Evolutionary conservation across 1,284 basidiomycete species (phyloP), one percentile per base, ranked within the genome.

Genomic region (Ustilago trichophora): DNA sequence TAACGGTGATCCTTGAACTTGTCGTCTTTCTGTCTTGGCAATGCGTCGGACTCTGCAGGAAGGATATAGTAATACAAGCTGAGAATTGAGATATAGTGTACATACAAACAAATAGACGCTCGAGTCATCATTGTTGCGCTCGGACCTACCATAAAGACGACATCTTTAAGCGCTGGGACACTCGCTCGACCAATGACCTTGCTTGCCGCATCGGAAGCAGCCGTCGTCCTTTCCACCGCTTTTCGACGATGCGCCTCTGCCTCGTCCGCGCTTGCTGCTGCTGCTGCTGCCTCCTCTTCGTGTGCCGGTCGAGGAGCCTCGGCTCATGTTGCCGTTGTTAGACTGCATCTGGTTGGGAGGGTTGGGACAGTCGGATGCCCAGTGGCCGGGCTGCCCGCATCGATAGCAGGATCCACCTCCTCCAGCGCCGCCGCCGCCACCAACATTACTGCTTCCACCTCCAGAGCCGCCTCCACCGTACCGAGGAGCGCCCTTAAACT

Each of bases 131-230:
- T n/a, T n/a, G n/a, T n/a, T n/a, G n/a, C n/a, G n/a, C n/a, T n/a
- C n/a, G n/a, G n/a, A n/a, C n/a, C n/a, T n/a, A n/a, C n/a, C n/a
- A n/a, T n/a, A n/a, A n/a, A n/a, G 38, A 37, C 47, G 24, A 0
- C 8, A 8, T 9, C 4, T 8, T 36, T 54, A 56, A 16, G 45
- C 27, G 10, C 46, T 46, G 4, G 78, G 74, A 54, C 78, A 81
- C 19, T 72, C 76, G 43, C 52, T 72, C 11, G 74, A 49, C 75
- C 75, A 81, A 53, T 81, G 80, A 3, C 75, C 79, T 9, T 65
- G 54, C 55, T 67, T 36, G 22, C 58, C 58, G 45, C 55, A 59
- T 29, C 43, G 27, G 46, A 67, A 66, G 22, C 68, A 66, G 8
- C 46, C 50, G 31, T 54, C 67, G 11, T 57, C 53, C 31, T 64